Percentiles rank a stretch among this genome's conserved stretches.
These are phyloP conservation scores for Rhododendron ovatum DNA, from an alignment of 148 eudicot species.

Conservation along the genomic window DNA sequence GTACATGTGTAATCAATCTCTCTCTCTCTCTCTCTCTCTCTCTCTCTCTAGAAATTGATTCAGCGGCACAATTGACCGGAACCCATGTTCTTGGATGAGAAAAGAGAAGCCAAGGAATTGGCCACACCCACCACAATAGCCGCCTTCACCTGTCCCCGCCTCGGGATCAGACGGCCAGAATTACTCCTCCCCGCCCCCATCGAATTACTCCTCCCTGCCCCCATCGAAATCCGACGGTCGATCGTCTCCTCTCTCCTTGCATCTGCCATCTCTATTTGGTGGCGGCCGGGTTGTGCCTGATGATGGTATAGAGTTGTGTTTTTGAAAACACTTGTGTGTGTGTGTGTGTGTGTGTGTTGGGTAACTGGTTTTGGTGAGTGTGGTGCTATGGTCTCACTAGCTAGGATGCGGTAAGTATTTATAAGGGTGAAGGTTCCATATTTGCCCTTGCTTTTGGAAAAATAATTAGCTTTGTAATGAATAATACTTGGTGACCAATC, in stretches of 20 bases:
- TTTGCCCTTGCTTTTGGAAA: background rate
- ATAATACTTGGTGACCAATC: background rate
- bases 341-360: background rate
- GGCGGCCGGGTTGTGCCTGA: background rate
- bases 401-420: background rate
- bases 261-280: constrained; percentile 14
- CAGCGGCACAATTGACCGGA: background rate
- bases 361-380: background rate
- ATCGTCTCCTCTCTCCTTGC: constrained; percentile 6
- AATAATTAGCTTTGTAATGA: background rate
- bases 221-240: constrained; percentile 7
- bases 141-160: constrained; percentile 36
- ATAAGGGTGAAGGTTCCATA: background rate
- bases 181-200: background rate
- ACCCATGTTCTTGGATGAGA: background rate
- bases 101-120: constrained; percentile 21
- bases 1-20: background rate
- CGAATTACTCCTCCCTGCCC: constrained; percentile 9
- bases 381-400: background rate
- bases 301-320: background rate
- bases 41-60: background rate
- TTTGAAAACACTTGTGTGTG: background rate
- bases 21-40: background rate
- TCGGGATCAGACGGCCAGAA: constrained; percentile 27
- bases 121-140: constrained; percentile 30